Base-by-base conservation (phyloP, 1,139 yeast species). In the Suhomyces wounanorum region DNA sequence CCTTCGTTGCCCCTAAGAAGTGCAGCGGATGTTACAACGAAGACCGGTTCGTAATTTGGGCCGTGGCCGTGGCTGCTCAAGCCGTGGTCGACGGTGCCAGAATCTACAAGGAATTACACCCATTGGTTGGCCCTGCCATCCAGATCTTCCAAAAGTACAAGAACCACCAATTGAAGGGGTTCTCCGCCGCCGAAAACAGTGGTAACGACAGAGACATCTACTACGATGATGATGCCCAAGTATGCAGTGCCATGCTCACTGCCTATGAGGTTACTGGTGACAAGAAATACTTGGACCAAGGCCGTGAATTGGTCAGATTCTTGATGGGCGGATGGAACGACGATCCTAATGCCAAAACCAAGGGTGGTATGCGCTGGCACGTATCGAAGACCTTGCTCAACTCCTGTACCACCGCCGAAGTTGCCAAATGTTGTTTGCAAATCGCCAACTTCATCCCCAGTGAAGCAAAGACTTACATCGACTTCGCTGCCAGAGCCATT, bases 201-300 rank as follows among this genome's bases (percentile, higher is more conserved):
- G 79, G 81, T 36, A 80, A 78, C 45, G 86, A 84, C 64, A 71
- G 71, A 44, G 91, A 86, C 63, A 82, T 86, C 45, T 85, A 85
- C 64, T 85, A 83, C 58, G 92, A 86, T 63, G 92, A 86, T 61
- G 87, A 85, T 62, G 92, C 91, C 4, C 92, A 86, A 63, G 84
- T 85, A 14, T 86, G 88, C 17, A 77, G 85, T 58, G 87, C 87
- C 10, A 75, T 84, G 60, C 70, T 86, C 52, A 78, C 85, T 1
- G 89, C 89, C 1, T 86, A 82, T 61, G 90, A 85, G 59, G 89
- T 83, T 23, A 84, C 90, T 1, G 81, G 81, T 1, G 78, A 84
- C 55, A 70, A 70, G 57, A 69, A 70, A 46, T 83, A 72, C 60
- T 70, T 85, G 56, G 84, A 81, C 56, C 76, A 75, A 60, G 87